Percentiles rank a stretch among this genome's conserved stretches.
These are phyloP conservation scores for Alnus glutinosa DNA, from an alignment of 306 rosid species.

Conservation along the genomic window DNA sequence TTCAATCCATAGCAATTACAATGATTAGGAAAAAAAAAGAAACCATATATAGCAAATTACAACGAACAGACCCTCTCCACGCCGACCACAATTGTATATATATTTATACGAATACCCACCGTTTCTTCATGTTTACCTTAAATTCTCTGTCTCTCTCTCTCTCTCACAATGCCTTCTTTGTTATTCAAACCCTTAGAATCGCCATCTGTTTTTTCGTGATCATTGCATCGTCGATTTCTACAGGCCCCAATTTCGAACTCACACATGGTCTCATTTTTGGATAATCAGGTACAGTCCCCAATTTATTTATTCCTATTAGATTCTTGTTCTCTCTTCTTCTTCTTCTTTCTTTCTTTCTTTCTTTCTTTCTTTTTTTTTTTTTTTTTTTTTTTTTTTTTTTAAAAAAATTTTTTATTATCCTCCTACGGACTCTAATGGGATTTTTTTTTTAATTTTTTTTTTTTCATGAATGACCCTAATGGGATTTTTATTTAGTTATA, in stretches of 20 bases:
- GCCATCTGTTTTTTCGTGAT: no score
- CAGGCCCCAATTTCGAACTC: not conserved
- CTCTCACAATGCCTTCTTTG: no score
- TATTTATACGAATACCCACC: no score
- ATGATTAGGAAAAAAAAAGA: no score
- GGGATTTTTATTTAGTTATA: not conserved
- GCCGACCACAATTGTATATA: no score
- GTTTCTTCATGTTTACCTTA: no score
- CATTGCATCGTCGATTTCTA: not conserved
- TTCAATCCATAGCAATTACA: no score
- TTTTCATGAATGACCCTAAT: not conserved
- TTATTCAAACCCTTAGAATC: not conserved
- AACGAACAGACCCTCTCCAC: no score
- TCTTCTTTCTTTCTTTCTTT: not conserved
- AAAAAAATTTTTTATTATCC: no score
- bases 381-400: not conserved
- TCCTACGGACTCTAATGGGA: not conserved
- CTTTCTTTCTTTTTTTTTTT: not conserved
- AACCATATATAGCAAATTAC: no score
- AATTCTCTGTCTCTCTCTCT: no score
- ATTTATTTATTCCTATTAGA: not conserved
- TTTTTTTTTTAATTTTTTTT: not conserved
- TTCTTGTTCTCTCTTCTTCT: not conserved
- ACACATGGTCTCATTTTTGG: not conserved
- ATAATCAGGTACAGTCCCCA: constrained; percentile 2